phyloP scores from a whole-genome alignment of 306 rosid genomes.

The Comarum palustre region DNA sequence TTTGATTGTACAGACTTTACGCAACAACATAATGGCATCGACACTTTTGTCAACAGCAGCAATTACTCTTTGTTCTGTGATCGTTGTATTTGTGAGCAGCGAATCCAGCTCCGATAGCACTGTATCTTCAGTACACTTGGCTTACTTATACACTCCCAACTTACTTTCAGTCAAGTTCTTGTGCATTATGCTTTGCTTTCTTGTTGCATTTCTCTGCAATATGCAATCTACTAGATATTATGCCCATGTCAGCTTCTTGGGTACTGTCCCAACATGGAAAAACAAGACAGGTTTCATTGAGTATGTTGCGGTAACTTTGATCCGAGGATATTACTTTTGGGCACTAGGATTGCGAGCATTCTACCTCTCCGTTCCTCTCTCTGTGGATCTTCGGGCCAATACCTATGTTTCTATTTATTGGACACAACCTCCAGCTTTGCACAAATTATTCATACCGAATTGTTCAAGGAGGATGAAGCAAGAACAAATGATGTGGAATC shows the following conservation, averaged over 20 bases:
- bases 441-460: conserved; percentile 43
- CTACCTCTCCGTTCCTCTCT: conserved; percentile 34
- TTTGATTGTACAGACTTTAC: conserved; percentile 38
- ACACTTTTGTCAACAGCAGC: conserved; percentile 45
- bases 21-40: conserved; percentile 45
- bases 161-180: conserved; percentile 51
- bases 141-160: conserved; percentile 18
- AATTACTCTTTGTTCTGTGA: conserved; percentile 33
- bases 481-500: conserved; percentile 42
- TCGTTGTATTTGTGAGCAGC: conserved; percentile 40
- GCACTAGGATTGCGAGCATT: conserved; percentile 41
- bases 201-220: conserved; percentile 76
- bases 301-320: conserved; percentile 42
- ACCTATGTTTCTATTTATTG: conserved; percentile 28
- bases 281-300: conserved; percentile 44
- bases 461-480: conserved; percentile 42
- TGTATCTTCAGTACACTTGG: conserved; percentile 21
- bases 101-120: conserved; percentile 27
- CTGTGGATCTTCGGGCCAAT: conserved; percentile 44
- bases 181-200: conserved; percentile 68
- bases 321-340: conserved; percentile 70
- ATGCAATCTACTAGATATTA: conserved; percentile 77
- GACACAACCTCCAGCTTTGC: conserved; percentile 65
- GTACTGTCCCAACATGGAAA: conserved; percentile 60
- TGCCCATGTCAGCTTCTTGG: conserved; percentile 77